phyloP scores from a whole-genome alignment of 2,329 filamentous ascomycete genomes.

The Epichloe gansuensis region DNA sequence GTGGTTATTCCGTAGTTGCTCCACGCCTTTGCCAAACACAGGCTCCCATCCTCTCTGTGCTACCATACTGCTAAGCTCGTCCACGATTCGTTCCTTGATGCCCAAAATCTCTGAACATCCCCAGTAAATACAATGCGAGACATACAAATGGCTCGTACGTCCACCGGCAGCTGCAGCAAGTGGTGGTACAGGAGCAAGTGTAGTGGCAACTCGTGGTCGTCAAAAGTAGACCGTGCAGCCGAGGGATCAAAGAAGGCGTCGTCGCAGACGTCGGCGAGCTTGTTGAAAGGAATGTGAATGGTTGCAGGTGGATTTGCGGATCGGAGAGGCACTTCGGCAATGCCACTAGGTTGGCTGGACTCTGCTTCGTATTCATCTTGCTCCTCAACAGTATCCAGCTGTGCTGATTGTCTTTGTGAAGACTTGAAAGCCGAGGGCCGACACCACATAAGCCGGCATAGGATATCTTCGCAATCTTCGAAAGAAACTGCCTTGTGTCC shows the following conservation, averaged over 20 bases:
- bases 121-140: conserved; percentile 79
- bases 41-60: conserved; percentile 63
- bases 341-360: conserved; percentile 12
- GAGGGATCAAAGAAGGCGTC: conserved; percentile 55
- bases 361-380: conserved; percentile 40
- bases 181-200: conserved; percentile 65
- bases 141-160: conserved; percentile 78
- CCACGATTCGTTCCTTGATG: conserved; percentile 62
- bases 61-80: conserved; percentile 59
- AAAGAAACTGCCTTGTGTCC: conserved; percentile 43
- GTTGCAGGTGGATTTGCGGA: conserved; percentile 39
- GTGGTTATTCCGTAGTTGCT: conserved; percentile 35
- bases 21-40: conserved; percentile 57
- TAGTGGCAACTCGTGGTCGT: conserved; percentile 77
- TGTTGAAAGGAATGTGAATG: conserved; percentile 55
- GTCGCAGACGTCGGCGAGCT: conserved; percentile 64
- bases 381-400: conserved; percentile 39
- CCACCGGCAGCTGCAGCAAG: conserved; percentile 64
- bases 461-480: conserved; percentile 70
- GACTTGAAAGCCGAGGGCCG: conserved; percentile 20
- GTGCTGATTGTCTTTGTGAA: conserved; percentile 25
- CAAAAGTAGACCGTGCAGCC: conserved; percentile 45
- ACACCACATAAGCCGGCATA: conserved; percentile 71
- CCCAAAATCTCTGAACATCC: conserved; percentile 71
- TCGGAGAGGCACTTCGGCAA: conserved; percentile 32